These are phyloP conservation scores for Hericium erinaceus DNA, from an alignment of 768 basidiomycete species.

Conservation along the genomic window DNA sequence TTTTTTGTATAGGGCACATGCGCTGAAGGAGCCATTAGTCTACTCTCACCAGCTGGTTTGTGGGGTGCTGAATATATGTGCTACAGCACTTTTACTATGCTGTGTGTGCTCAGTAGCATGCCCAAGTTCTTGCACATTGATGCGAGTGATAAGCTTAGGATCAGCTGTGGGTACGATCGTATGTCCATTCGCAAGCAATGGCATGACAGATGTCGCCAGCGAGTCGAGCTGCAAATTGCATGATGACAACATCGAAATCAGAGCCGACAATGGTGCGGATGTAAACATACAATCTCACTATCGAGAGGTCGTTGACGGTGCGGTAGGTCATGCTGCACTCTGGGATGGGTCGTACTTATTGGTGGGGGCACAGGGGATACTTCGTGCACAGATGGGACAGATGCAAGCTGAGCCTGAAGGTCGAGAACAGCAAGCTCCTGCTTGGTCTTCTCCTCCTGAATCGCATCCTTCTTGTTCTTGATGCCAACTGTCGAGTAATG, in stretches of 20 bases:
- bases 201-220: too few species aligned
- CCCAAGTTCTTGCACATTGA: constrained; percentile 48
- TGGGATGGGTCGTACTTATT: constrained; percentile 33
- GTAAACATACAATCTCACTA: constrained; percentile 40
- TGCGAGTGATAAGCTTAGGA: constrained; percentile 41
- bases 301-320: constrained; percentile 26
- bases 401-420: constrained; percentile 64
- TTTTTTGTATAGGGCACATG: too few species aligned
- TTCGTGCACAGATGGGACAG: too few species aligned
- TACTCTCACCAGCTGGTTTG: too few species aligned
- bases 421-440: constrained; percentile 18
- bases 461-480: too few species aligned
- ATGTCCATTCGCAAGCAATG: constrained; percentile 24
- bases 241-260: constrained; percentile 48
- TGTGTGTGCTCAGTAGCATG: too few species aligned
- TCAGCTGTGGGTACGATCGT: constrained; percentile 32
- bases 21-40: too few species aligned
- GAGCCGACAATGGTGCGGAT: constrained; percentile 39
- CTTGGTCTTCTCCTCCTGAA: too few species aligned
- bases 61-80: too few species aligned
- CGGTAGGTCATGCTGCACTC: constrained; percentile 39
- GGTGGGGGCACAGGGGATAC: constrained; percentile 48
- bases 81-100: too few species aligned
- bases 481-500: too few species aligned
- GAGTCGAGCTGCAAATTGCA: constrained; percentile 39